Evolutionary conservation across 202 grass and related monocot species (phyloP), one percentile per base, ranked within the genome.

Genomic region (Zizania palustris): DNA sequence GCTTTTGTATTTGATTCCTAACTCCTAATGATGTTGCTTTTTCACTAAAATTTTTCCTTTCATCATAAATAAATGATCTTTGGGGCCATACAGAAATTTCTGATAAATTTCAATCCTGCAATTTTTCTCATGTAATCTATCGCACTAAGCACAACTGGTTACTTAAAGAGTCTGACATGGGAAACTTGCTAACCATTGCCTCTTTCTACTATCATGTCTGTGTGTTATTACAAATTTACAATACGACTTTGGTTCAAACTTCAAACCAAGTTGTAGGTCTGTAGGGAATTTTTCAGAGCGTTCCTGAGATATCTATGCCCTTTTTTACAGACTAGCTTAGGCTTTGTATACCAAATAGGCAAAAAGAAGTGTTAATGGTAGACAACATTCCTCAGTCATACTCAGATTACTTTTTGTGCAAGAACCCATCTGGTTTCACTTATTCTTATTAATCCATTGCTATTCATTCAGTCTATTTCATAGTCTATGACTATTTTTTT

Each of bases 271-370:
- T 48, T 21, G 14, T 5, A 10, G 9, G 7, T 63, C 4, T 51
- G 2, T n/a, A 66, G 61, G 63, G 16, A 63, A 41, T 55, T 56
- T 45, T 0, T 79, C 13, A 42, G 49, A 41, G 6, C 37, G 13
- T 70, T 74, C 40, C 11, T 59, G 60, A 35, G 51, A 69, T 73
- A 69, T 5, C 28, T 61, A 74, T 76, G 57, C n/a, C 57, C 69
- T 58, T 41, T n/a, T 16, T 74, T 41, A 9, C 4, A 28, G 11
- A 74, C 34, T 56, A 69, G 21, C 6, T 13, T 39, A 70, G 5
- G 62, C 34, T 76, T 77, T 69, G 38, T 59, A 14, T 45, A 65
- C 45, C 38, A 67, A 45, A 80, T 43, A 37, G n/a, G n/a, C n/a
- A n/a, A n/a, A n/a, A n/a, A n/a, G 69, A 33, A 33, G 16, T 43